phyloP scores from a whole-genome alignment of 2,329 filamentous ascomycete species.

The Cordyceps javanica region DNA sequence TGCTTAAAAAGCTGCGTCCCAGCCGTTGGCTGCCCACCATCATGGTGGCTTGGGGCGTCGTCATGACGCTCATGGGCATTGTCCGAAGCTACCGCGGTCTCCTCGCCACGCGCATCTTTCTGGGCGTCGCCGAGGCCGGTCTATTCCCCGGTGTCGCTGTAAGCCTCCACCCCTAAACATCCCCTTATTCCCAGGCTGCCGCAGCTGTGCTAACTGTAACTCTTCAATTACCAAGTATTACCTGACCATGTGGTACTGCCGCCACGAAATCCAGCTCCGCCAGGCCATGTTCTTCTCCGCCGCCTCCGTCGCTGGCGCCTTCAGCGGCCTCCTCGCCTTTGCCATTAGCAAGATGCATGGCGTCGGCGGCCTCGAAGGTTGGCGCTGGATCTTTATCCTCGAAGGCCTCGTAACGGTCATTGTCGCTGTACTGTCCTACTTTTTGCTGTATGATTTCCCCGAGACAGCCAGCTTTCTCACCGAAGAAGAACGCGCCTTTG shows the following conservation, averaged over 20 bases:
- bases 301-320: conserved; percentile 68
- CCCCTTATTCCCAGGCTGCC: too few relatives aligned
- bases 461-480: conserved; percentile 66
- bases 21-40: conserved; percentile 68
- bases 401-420: conserved; percentile 63
- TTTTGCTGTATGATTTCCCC: conserved; percentile 73
- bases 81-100: conserved; percentile 39
- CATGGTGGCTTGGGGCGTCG: conserved; percentile 50
- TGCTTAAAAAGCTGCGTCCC: conserved; percentile 68
- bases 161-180: conserved; percentile 13
- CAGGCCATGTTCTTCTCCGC: conserved; percentile 72
- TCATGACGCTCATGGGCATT: conserved; percentile 44
- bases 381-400: conserved; percentile 59
- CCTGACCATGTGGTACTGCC: conserved; percentile 72
- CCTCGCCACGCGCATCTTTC: conserved; percentile 45
- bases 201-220: too few relatives aligned
- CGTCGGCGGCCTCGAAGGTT: conserved; percentile 45
- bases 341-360: conserved; percentile 62
- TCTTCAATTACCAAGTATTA: conserved; percentile 44
- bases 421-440: conserved; percentile 60
- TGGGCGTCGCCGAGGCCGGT: conserved; percentile 62
- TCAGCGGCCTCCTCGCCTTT: conserved; percentile 63
- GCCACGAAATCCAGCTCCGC: conserved; percentile 67
- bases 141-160: conserved; percentile 55
- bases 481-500: conserved; percentile 58